Evolutionary conservation across 2,329 filamentous ascomycete genomes (phyloP).

Genomic region (Lachnellula hyalina): DNA sequence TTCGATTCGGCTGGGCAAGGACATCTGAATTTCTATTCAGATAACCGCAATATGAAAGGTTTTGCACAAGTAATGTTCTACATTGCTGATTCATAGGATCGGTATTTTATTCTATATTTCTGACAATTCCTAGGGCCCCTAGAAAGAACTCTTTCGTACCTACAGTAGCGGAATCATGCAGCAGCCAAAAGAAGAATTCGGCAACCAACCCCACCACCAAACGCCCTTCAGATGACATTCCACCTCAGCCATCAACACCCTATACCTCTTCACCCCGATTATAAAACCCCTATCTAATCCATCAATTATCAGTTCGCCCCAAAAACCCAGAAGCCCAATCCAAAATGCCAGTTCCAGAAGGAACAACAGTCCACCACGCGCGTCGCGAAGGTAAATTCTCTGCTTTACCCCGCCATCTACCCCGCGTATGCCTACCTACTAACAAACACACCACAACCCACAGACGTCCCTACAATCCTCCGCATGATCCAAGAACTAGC

Average conservation of each 20-base stretch:
- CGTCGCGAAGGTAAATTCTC: constrained; percentile 48
- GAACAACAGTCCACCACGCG: constrained; percentile 48
- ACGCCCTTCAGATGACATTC: no score
- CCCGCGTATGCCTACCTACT: not conserved
- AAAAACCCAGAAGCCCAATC: not conserved
- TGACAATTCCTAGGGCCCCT: no score
- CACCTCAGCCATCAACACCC: not conserved
- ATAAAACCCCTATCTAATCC: not conserved
- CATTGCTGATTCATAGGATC: no score
- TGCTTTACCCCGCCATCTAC: not conserved
- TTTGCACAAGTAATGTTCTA: no score
- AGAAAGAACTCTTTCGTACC: no score
- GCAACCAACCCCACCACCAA: no score
- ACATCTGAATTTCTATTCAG: no score
- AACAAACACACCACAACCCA: not conserved
- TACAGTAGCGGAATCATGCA: no score
- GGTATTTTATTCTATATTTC: no score
- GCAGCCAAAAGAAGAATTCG: no score
- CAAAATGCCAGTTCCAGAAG: constrained; percentile 21
- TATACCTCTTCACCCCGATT: not conserved
- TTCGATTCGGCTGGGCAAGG: no score
- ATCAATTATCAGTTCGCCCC: not conserved
- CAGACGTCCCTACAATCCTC: constrained; percentile 80
- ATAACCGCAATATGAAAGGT: no score
- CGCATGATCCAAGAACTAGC: constrained; percentile 79